Conservation (phyloP, 257 asterid species). For the Ilex aquifolium region DNA sequence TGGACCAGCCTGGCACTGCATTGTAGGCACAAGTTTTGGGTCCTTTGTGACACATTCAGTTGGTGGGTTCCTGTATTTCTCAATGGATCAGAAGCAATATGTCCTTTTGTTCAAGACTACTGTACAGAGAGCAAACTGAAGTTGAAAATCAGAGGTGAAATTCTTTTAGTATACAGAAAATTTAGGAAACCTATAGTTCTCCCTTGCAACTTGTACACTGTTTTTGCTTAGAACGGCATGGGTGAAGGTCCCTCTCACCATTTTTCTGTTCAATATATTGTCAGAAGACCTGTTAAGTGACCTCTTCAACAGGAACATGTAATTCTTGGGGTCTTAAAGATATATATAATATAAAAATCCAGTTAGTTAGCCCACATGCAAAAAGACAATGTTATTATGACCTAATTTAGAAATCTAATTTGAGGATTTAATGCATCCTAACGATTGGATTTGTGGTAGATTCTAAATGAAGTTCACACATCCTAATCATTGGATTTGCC, state of each 20-base stretch:
- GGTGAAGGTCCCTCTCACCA: constrained; percentile 11
- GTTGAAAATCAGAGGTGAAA: constrained; percentile 16
- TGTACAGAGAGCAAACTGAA: constrained; percentile 69
- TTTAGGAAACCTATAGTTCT: constrained; percentile 19
- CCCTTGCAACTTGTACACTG: constrained; percentile 32
- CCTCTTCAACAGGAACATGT: no score
- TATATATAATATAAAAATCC: no score
- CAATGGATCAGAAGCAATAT: constrained; percentile 77
- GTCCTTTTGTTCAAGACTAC: constrained; percentile 75
- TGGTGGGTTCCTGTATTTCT: constrained; percentile 79
- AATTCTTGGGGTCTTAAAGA: no score
- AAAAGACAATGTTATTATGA: no score
- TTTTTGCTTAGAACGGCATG: constrained; percentile 18
- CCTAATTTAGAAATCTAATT: no score
- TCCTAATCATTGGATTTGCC: no score
- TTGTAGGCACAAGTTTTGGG: constrained; percentile 81
- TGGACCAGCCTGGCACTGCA: constrained; percentile 95
- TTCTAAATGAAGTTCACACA: no score
- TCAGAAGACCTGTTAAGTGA: not conserved
- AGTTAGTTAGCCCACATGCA: no score
- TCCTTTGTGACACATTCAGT: constrained; percentile 85
- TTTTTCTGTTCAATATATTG: constrained; percentile 10
- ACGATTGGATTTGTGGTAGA: no score
- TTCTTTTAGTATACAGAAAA: constrained; percentile 17
- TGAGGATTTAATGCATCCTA: no score